Conservation (phyloP, 441 rosid species). For the Biscutella laevigata region DNA sequence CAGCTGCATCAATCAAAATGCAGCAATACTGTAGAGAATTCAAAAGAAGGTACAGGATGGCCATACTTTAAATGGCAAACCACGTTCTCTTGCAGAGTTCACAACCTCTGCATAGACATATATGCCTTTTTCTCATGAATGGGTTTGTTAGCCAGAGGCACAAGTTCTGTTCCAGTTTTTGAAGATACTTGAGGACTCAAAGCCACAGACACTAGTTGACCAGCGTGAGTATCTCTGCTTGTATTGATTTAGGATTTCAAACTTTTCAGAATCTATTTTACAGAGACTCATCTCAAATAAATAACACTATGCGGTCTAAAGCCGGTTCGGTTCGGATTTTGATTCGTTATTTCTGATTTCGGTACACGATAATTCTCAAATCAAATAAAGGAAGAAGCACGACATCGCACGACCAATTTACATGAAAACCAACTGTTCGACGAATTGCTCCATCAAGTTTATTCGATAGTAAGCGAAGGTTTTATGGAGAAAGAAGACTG, state of each 20-base stretch:
- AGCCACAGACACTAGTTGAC: slow-evolving; percentile 38
- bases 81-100: slow-evolving; percentile 63
- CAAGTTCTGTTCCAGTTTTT: slow-evolving; percentile 40
- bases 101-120: slow-evolving; percentile 58
- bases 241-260: slow-evolving; percentile 19
- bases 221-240: slow-evolving; percentile 30
- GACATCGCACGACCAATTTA: not conserved
- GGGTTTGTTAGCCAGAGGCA: slow-evolving; percentile 41
- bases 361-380: not conserved
- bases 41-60: slow-evolving; percentile 6
- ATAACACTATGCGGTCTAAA: not conserved
- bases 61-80: slow-evolving; percentile 52
- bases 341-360: not conserved
- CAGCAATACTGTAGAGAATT: not conserved
- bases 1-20: slow-evolving; percentile 7
- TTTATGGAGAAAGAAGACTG: slow-evolving; percentile 23
- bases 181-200: slow-evolving; percentile 52
- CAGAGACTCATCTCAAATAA: not conserved
- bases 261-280: not conserved
- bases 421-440: slow-evolving; percentile 15
- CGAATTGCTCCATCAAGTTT: not conserved
- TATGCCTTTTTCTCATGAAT: slow-evolving; percentile 55
- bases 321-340: not conserved
- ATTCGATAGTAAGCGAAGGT: not conserved
- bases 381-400: not conserved